These are phyloP conservation scores for Monascus purpureus DNA, from an alignment of 495 filamentous ascomycete species.

Conservation along the genomic window DNA sequence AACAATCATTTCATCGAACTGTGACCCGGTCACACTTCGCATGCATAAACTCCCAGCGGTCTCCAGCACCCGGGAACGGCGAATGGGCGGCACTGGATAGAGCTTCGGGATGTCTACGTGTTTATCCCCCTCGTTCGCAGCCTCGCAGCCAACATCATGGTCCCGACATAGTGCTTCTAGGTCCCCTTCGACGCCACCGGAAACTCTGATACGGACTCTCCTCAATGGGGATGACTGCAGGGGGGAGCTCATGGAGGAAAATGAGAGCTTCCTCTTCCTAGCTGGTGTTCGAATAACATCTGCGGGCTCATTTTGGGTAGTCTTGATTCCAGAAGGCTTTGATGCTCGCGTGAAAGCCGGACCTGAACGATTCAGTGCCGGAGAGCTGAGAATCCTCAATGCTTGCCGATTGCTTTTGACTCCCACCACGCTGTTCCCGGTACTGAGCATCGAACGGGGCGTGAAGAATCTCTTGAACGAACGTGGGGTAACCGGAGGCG, in stretches of 20 bases:
- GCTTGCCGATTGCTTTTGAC: constrained; percentile 46
- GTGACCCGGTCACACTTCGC: constrained; percentile 25
- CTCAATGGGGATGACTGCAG: constrained; percentile 42
- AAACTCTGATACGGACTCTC: constrained; percentile 22
- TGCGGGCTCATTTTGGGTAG: constrained; percentile 14
- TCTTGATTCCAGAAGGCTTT: constrained; percentile 18
- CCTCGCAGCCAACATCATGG: constrained; percentile 12
- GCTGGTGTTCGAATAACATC: constrained; percentile 23
- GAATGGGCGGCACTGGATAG: constrained; percentile 21
- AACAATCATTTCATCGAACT: constrained; percentile 19
- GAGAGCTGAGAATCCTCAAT: constrained; percentile 55
- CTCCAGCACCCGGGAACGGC: constrained; percentile 28
- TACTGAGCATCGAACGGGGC: constrained; percentile 39
- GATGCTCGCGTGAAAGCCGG: constrained; percentile 30
- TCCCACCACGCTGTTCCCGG: constrained; percentile 23
- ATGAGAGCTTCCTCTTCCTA: constrained; percentile 30
- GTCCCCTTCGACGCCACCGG: constrained; percentile 19
- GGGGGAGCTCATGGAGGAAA: constrained; percentile 35
- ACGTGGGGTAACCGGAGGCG: constrained; percentile 51
- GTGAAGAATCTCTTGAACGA: constrained; percentile 78
- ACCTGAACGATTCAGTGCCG: constrained; percentile 43
- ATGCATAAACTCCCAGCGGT: constrained; percentile 25
- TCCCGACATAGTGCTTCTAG: constrained; percentile 18
- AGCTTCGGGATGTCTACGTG: constrained; percentile 9
- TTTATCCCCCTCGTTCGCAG: constrained; percentile 5